Base-by-base conservation (phyloP, 345 rosid genomes). In the Aegle marmelos region DNA sequence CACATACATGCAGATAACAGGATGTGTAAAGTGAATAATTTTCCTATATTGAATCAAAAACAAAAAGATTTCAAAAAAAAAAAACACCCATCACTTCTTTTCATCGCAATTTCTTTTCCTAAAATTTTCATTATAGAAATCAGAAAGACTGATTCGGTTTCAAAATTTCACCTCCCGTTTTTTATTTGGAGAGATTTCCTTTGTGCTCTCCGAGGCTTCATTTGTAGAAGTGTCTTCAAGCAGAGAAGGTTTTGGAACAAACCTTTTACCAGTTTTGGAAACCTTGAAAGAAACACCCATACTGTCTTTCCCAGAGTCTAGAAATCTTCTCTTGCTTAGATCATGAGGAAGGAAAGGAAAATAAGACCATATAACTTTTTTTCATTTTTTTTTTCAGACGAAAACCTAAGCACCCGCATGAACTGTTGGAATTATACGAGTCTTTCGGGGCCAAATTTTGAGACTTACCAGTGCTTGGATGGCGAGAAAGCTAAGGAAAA, bases 271-370 rank as follows among this genome's bases (percentile, higher is more conserved):
- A 22, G 77, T 79, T 79, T 88, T 93, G 2, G 93, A 89, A 65
- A 93, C 86, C 88, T 86, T 93, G 77, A 93, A 93, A 11, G 93
- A 89, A 76, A 93, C 82, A 77, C 91, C 97, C 98, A 89, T 87
- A 70, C 76, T 21, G 33, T 28, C 59, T 22, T 30, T 4, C 7
- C 22, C 22, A 10, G 36, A 70, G 9, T 31, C 5, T 7, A 34
- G 21, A 53, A 30, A 19, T 50, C 11, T 9, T 21, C 4, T 53
- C 25, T 53, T 22, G 37, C 7, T 27, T 21, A 41, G 61, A 70
- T 30, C 28, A 28, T 30, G 74, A 30, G 39, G 9, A 48, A 17
- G 11, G 4, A 13, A 28, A 14, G 25, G 31, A 27, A 48, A 16
- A 28, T 21, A 30, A 13, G 24, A 53, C 11, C 34, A 37, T 53